phyloP scores from a whole-genome alignment of 2,329 filamentous ascomycete genomes.

The Blumeriella jaapii region DNA sequence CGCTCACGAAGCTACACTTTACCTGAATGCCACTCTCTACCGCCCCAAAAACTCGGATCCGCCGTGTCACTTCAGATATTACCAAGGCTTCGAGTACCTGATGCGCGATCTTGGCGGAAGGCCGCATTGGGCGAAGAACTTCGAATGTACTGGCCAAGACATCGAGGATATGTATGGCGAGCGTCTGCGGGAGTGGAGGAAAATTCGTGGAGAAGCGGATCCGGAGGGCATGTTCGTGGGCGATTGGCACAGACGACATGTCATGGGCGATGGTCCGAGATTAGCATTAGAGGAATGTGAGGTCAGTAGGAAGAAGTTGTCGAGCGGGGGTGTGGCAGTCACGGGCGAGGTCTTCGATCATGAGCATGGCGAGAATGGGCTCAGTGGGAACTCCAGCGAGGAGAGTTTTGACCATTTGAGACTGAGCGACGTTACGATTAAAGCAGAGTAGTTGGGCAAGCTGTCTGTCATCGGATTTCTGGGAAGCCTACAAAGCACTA shows the following conservation, averaged over 20 bases:
- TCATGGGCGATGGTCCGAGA: constrained; percentile 34
- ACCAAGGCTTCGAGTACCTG: constrained; percentile 80
- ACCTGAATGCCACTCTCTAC: constrained; percentile 85
- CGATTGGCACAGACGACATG: constrained; percentile 70
- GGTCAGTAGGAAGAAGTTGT: constrained; percentile 14
- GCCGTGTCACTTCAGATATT: constrained; percentile 65
- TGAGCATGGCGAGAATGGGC: constrained; percentile 6
- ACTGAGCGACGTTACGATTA: constrained; percentile 14
- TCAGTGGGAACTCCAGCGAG: constrained; percentile 15
- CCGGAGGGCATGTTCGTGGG: constrained; percentile 81
- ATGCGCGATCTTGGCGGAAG: constrained; percentile 75
- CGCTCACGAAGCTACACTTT: constrained; percentile 60
- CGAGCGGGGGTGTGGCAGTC: constrained; percentile 20
- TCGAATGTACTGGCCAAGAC: constrained; percentile 47
- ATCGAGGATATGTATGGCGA: constrained; percentile 58
- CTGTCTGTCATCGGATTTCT: no score
- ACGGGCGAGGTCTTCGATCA: constrained; percentile 11
- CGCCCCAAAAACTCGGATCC: constrained; percentile 70
- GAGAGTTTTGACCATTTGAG: constrained; percentile 24
- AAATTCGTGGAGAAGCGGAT: constrained; percentile 59
- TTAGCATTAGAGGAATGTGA: constrained; percentile 24
- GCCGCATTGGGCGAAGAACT: constrained; percentile 94
- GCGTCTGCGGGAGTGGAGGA: constrained; percentile 54
- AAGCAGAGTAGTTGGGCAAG: neutral
- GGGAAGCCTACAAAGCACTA: no score